Evolutionary conservation across 1,139 yeast genomes (phyloP).

Genomic region (Magnusiomyces magnusii): DNA sequence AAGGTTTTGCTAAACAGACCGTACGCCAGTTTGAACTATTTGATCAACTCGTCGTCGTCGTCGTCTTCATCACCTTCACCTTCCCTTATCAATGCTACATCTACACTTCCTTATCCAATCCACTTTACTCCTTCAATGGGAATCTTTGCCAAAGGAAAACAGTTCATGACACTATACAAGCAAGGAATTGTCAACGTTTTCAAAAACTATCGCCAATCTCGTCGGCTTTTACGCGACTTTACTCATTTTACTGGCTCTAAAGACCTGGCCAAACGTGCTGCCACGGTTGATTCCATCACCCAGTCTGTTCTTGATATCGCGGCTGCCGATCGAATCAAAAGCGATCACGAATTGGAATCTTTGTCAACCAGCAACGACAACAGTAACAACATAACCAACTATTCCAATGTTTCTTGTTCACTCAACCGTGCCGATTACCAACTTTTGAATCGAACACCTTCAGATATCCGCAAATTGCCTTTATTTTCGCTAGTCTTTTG

Average conservation of each 20-base stretch:
- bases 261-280: slow-evolving; percentile 10
- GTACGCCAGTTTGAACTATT: neutral
- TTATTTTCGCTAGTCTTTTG: slow-evolving; percentile 50
- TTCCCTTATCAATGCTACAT: slow-evolving; percentile 9
- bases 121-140: slow-evolving; percentile 8
- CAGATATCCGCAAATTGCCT: slow-evolving; percentile 55
- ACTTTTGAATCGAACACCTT: slow-evolving; percentile 48
- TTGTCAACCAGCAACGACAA: neutral
- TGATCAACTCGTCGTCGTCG: neutral
- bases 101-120: slow-evolving; percentile 14
- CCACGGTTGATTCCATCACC: slow-evolving; percentile 20
- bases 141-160: slow-evolving; percentile 27
- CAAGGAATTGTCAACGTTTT: slow-evolving; percentile 32
- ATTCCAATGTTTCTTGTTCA: slow-evolving; percentile 11
- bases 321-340: slow-evolving; percentile 16
- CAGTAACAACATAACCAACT: neutral
- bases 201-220: slow-evolving; percentile 24
- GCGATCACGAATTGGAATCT: neutral
- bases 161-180: slow-evolving; percentile 30
- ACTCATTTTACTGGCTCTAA: slow-evolving; percentile 13
- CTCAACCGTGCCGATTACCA: slow-evolving; percentile 51
- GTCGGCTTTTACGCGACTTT: slow-evolving; percentile 18
- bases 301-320: slow-evolving; percentile 26
- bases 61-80: neutral
- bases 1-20: neutral